Base-by-base conservation (phyloP, 2,329 filamentous ascomycete species). In the Aspergillus tamarii region DNA sequence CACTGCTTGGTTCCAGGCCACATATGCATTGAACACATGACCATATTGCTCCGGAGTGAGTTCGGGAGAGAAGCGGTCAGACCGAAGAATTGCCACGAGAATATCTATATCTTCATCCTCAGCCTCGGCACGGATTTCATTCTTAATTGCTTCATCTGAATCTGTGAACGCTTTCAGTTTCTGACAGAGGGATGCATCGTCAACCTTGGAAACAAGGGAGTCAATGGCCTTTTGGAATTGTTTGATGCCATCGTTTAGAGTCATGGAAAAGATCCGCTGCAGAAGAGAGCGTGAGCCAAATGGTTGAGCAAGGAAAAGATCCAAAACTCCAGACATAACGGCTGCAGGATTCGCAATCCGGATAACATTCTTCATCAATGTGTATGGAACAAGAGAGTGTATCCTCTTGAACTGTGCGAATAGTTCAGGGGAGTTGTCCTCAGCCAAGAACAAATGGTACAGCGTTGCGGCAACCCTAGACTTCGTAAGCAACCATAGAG, bases 351-450 rank as follows among this genome's bases (percentile, higher is more conserved):
- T 99, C 26, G 95, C 93, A 70, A 98, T 93, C 62, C 94, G 89
- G 73, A 99, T 98, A 54, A 97, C 93, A 74, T 98, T 97, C 82
- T 99, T 99, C 76, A 99, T 84, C 56, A 97, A 84, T 0, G 90
- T 91, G 75, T 99, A 99, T 0, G 95, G 95, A 52, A 99, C 91
- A 61, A 98, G 86, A 0, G 94, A 97, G 76, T 99, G 95, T 59
- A 98, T 97, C 65, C 92, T 88, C 80, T 94, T 97, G 5, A 91
- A 89, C 78, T 99, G 95, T 0, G 93, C 93, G 77, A 98, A 98
- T 34, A 99, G 80, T 74, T 99, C 95, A 0, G 95, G 94, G 0
- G 94, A 97, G 78, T 99, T 99, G 80, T 99, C 95, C 77, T 99
- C 95, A 7, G 95, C 95, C 52, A 99, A 85, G 84, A 99, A 99